Percentiles rank a stretch among this genome's conserved stretches.
These are phyloP conservation scores for Teratosphaeria viscida DNA, from an alignment of 2,329 filamentous ascomycete species.

Conservation along the genomic window DNA sequence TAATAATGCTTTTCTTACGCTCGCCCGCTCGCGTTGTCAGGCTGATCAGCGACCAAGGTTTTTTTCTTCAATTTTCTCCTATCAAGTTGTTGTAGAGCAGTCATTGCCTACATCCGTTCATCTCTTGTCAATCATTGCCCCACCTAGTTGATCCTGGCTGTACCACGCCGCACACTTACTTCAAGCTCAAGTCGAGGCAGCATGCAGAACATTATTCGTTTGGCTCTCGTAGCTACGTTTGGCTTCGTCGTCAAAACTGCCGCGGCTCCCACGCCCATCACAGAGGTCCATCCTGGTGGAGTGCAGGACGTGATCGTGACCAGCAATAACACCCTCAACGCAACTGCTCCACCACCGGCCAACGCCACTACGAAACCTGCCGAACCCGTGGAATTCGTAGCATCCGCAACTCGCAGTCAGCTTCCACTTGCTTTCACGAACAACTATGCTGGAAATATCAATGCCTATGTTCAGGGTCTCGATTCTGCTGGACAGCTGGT, in stretches of 20 bases:
- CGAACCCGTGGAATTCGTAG: not conserved
- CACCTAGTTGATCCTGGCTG: not conserved
- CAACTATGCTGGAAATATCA: slow-evolving; percentile 32
- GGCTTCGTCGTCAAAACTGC: not conserved
- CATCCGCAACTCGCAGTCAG: not conserved
- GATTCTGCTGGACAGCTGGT: slow-evolving; percentile 33
- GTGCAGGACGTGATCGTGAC: not conserved
- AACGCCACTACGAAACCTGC: not conserved
- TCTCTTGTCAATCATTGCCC: not conserved
- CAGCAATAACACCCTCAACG: not conserved
- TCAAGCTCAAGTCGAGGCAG: not conserved
- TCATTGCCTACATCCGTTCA: not conserved
- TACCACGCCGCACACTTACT: not conserved
- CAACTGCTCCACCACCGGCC: not conserved
- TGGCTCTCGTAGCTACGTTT: not conserved
- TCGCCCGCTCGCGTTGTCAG: not conserved
- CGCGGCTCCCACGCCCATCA: not conserved
- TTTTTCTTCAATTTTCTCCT: not conserved
- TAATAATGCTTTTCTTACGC: not conserved
- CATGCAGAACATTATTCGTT: not conserved
- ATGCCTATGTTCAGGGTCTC: slow-evolving; percentile 38
- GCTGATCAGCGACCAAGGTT: not conserved
- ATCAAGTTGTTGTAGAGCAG: not conserved
- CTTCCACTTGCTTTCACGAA: slow-evolving; percentile 31
- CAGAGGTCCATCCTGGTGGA: not conserved